phyloP scores from a whole-genome alignment of 257 asterid genomes.

The Anisodus acutangulus region DNA sequence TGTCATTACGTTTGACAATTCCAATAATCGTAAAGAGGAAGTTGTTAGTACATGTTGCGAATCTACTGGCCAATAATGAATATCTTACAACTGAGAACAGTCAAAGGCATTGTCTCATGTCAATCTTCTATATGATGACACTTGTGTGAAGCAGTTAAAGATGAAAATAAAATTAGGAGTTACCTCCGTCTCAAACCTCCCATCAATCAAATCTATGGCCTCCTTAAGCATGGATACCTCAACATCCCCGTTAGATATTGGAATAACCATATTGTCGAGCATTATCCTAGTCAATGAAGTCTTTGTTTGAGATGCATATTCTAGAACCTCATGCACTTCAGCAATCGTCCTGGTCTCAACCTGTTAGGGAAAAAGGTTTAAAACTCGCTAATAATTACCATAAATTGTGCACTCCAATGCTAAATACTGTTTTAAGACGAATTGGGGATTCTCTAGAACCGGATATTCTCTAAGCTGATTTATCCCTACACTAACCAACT shows the following conservation, averaged over 20 bases:
- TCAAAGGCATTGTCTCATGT: neutral
- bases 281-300: slow-evolving; percentile 79
- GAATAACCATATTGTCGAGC: slow-evolving; percentile 98
- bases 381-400: neutral
- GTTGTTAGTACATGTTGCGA: neutral
- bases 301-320: slow-evolving; percentile 72
- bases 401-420: neutral
- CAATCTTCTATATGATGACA: slow-evolving; percentile 2
- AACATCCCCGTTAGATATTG: slow-evolving; percentile 72
- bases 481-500: no score
- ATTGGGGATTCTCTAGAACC: no score
- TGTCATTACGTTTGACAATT: neutral
- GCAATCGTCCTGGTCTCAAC: slow-evolving; percentile 90
- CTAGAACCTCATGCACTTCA: slow-evolving; percentile 79
- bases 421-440: no score
- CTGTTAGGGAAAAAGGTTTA: slow-evolving; percentile 43
- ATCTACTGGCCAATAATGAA: neutral
- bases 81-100: slow-evolving; percentile 10
- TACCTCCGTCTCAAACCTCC: slow-evolving; percentile 95
- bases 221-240: slow-evolving; percentile 92
- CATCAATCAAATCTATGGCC: slow-evolving; percentile 72
- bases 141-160: slow-evolving; percentile 25
- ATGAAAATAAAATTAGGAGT: neutral
- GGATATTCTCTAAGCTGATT: no score
- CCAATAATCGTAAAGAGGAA: neutral